phyloP scores from a whole-genome alignment of 371 early-diverging fungal species.

The Nematocida parisii region DNA sequence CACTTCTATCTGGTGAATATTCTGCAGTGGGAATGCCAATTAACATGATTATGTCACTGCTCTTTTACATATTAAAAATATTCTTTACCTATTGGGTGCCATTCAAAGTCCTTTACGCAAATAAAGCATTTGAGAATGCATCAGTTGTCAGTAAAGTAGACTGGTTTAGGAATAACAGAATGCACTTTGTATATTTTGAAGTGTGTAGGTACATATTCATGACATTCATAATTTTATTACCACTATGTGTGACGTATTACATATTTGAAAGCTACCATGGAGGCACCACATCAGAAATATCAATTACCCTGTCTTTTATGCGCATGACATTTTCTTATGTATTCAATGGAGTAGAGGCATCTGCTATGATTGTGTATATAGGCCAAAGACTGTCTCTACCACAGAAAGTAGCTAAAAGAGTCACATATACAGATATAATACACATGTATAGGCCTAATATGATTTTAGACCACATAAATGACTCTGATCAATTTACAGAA shows the following conservation, averaged over 20 bases:
- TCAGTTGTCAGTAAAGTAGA: neutral
- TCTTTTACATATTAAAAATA: neutral
- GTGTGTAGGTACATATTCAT: conserved; percentile 32
- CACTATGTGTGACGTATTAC: conserved; percentile 31
- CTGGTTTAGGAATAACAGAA: conserved; percentile 39
- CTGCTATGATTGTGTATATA: conserved; percentile 31
- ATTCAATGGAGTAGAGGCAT: conserved; percentile 12
- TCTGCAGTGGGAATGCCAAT: too few species aligned
- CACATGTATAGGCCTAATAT: conserved; percentile 27
- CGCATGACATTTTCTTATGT: conserved; percentile 18
- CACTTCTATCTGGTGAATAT: neutral
- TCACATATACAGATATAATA: conserved; percentile 54
- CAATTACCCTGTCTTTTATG: conserved; percentile 40
- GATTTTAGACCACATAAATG: neutral
- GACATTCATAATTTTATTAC: conserved; percentile 7
- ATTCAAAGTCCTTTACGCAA: neutral
- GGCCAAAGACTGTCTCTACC: conserved; percentile 43
- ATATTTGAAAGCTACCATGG: conserved; percentile 29
- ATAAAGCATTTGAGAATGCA: conserved; percentile 18
- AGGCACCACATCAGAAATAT: conserved; percentile 45
- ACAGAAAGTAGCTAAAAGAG: conserved; percentile 35
- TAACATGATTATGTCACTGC: neutral
- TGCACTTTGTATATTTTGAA: conserved; percentile 51
- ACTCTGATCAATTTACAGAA: too few species aligned
- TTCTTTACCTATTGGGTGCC: conserved; percentile 29